Percentiles rank a stretch among this genome's conserved stretches.
Evolutionary conservation across 371 early-diverging fungal species (phyloP).

Genomic region (Mortierella sp.): DNA sequence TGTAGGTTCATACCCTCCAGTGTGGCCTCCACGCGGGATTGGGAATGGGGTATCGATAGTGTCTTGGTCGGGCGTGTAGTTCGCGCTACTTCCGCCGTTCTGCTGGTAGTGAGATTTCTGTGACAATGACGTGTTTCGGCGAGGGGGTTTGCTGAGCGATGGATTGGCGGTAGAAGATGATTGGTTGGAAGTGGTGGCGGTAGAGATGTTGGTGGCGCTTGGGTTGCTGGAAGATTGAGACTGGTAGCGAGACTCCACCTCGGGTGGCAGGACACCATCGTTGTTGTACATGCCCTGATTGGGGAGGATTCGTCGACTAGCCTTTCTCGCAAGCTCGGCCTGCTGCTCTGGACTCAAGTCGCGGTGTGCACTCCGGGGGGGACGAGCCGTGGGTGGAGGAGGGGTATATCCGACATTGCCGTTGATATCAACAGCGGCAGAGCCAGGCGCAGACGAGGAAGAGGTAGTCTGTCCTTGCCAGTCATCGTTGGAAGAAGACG

Average conservation of each 20-base stretch:
- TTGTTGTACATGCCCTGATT: constrained; percentile 53
- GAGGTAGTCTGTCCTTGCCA: neutral
- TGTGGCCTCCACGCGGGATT: constrained; percentile 12
- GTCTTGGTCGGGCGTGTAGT: constrained; percentile 21
- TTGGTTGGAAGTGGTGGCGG: neutral
- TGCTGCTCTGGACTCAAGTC: constrained; percentile 51
- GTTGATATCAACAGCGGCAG: constrained; percentile 19
- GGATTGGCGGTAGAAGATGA: neutral
- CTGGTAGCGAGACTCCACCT: constrained; percentile 13
- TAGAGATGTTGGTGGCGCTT: neutral
- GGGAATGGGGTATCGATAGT: constrained; percentile 2
- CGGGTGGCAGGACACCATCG: constrained; percentile 43
- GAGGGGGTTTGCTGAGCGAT: neutral
- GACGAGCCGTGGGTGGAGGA: constrained; percentile 37
- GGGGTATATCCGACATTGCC: constrained; percentile 50
- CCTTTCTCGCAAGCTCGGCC: constrained; percentile 50
- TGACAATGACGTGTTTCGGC: constrained; percentile 41
- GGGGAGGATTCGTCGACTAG: constrained; percentile 52
- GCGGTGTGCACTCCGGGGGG: constrained; percentile 32
- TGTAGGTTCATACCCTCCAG: constrained; percentile 21
- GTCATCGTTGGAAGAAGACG: constrained; percentile 31
- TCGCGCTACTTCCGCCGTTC: constrained; percentile 10
- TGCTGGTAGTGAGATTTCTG: constrained; percentile 29
- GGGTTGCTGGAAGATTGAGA: neutral
- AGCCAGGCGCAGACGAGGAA: neutral